Conservation (phyloP, 805 yeast genomes). For the Candida mattraensis region DNA sequence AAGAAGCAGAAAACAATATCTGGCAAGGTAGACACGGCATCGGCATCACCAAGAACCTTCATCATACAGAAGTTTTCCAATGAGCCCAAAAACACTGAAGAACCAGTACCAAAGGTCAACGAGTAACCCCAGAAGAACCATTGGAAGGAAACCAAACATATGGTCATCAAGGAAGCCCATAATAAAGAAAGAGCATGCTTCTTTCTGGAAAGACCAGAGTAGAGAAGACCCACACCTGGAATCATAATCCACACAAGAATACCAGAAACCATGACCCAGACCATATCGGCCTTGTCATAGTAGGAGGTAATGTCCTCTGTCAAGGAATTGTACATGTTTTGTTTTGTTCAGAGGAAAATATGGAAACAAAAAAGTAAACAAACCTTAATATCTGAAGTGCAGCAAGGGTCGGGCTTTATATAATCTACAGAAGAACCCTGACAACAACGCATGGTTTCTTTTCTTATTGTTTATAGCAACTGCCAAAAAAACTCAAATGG, state of each 20-base stretch:
- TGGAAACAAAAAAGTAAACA: background rate
- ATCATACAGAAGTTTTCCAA: conserved; percentile 77
- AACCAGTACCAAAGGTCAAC: conserved; percentile 59
- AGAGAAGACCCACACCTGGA: conserved; percentile 92
- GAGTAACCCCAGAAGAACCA: conserved; percentile 99
- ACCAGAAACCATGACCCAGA: conserved; percentile 77
- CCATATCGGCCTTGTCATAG: conserved; percentile 76
- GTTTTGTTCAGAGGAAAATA: conserved; percentile 1
- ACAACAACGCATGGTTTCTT: no score
- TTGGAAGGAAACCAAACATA: conserved; percentile 80
- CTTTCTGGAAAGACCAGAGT: conserved; percentile 92
- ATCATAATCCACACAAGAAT: conserved; percentile 93
- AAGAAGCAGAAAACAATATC: conserved; percentile 86
- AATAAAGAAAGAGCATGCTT: conserved; percentile 92
- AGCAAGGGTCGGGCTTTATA: no score
- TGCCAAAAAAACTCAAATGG: no score
- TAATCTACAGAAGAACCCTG: no score
- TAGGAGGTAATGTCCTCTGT: conserved; percentile 68
- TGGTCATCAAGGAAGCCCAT: conserved; percentile 93
- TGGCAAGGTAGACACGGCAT: conserved; percentile 70
- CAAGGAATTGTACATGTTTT: conserved; percentile 51
- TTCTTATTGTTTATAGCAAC: no score
- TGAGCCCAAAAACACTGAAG: conserved; percentile 73
- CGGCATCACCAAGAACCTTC: conserved; percentile 80
- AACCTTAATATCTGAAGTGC: background rate